Base-by-base conservation (phyloP, 2,329 filamentous ascomycete genomes). In the Aspergillus latus region DNA sequence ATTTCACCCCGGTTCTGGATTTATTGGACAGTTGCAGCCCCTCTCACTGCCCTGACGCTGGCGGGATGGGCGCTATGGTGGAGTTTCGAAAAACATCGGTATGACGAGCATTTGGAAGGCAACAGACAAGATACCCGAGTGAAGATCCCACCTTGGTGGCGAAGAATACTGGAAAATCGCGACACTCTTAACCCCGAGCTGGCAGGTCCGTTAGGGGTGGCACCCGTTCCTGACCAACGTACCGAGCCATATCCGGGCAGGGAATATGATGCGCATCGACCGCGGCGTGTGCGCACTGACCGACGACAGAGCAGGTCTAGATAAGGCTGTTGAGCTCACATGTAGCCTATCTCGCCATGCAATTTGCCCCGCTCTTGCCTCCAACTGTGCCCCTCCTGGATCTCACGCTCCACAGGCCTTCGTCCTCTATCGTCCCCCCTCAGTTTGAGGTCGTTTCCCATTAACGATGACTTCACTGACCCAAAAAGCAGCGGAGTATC, bases 41-140 rank as follows among this genome's bases (percentile, higher is more conserved):
- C 46, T 8, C 52, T 54, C 8, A 54, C 52, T 6, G 45, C 39
- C 4, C 5, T 49, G 2, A 54, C 52, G 5, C 45, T 54, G 2
- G 39, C 21, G 2, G 52, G 52, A 34, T 54, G 52, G 52, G 52
- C 36, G 11, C 34, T 54, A n/a, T 54, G 52, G 52, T 54, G 52
- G 52, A 54, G 28, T 29, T 54, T 54, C 29, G 52, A 54, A 13
- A 54, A 54, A 21, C 45, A 54, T 29, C 32, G 52, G 5, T 54
- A 54, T 9, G 52, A 54, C 13, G 37, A 37, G 15, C 52, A 54
- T 7, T 26, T 49, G n/a, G 21, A 44, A 16, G 39, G 28, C 4
- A 51, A 15, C 5, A 15, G 32, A 9, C 29, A 43, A 21, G 7
- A 16, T 21, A 39, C 37, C 1, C 15, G 15, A 7, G 49, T 43